phyloP scores from a whole-genome alignment of 345 rosid species.

The Gossypium longicalyx region DNA sequence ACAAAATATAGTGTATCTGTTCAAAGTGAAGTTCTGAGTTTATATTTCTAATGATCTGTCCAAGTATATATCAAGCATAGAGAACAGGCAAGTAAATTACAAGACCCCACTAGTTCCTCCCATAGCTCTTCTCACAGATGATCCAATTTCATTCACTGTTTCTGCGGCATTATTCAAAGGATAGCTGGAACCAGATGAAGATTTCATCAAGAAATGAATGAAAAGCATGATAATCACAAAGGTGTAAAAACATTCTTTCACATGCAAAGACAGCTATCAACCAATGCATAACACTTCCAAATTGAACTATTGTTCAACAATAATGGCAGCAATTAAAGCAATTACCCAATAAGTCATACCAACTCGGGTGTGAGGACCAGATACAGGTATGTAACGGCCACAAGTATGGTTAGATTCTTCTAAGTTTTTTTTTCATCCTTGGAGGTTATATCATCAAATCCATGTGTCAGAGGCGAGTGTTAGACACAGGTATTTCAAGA shows the following conservation, averaged over 20 bases:
- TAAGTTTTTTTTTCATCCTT: no score
- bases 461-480: no score
- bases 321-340: no score
- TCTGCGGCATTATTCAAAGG: slow-evolving; percentile 90
- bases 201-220: background rate
- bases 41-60: slow-evolving; percentile 13
- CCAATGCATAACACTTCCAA: background rate
- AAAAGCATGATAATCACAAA: background rate
- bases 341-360: no score
- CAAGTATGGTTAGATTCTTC: no score
- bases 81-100: slow-evolving; percentile 35
- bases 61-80: slow-evolving; percentile 3
- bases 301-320: background rate
- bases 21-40: slow-evolving; percentile 11
- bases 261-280: background rate
- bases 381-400: no score
- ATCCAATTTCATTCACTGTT: slow-evolving; percentile 83
- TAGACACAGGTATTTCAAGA: no score
- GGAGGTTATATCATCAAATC: no score
- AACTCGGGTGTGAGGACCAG: no score
- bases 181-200: slow-evolving; percentile 51
- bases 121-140: slow-evolving; percentile 79
- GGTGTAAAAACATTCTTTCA: background rate
- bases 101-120: slow-evolving; percentile 97
- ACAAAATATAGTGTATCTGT: slow-evolving; percentile 73